Evolutionary conservation across 1,139 yeast species (phyloP), one percentile per base, ranked within the genome.

Genomic region (Candida tropicalis): DNA sequence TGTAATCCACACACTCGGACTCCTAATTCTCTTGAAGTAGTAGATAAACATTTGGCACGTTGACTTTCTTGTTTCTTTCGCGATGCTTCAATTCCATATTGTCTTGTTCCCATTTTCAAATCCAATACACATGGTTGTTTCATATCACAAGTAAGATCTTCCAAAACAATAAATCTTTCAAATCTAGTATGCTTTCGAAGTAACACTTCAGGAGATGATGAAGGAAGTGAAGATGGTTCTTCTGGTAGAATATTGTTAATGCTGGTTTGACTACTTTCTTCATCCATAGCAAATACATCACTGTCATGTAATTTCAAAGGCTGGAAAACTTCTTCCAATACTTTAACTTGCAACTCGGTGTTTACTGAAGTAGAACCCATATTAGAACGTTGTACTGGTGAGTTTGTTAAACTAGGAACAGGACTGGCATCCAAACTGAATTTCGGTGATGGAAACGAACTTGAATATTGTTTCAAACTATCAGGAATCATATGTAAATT

Each of bases 51-150:
- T 63, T 95, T 95, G 46, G 75, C 75, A 32, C 90, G 69, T 64
- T 95, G 99, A 0, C 97, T 87, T 43, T 67, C 62, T 59, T 84
- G 88, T 64, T 95, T 95, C 43, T 81, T 70, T 11, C 67, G 63
- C 8, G 75, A 74, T 0, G 98, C 98, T 53, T 89, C 96, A 12
- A 91, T 85, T n/a, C 99, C 99, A 56, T 93, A 93, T 63, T 95
- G 99, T 43, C 99, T 75, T 0, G 99, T 91, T 1, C 99, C 99
- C 98, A 95, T 93, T 61, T 95, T 95, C 53, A 95, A 73, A 64
- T 95, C 99, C 46, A 95, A 70, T 1, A 93, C 98, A 60, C 97
- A 90, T 0, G 99, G 98, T 48, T 77, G 78, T 26, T 66, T 70
- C 84, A 93, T 81, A 26, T 89, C 88, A 41, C 84, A 77, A 0